phyloP scores from a whole-genome alignment of 116 monocot species.

The Cymodocea nodosa region DNA sequence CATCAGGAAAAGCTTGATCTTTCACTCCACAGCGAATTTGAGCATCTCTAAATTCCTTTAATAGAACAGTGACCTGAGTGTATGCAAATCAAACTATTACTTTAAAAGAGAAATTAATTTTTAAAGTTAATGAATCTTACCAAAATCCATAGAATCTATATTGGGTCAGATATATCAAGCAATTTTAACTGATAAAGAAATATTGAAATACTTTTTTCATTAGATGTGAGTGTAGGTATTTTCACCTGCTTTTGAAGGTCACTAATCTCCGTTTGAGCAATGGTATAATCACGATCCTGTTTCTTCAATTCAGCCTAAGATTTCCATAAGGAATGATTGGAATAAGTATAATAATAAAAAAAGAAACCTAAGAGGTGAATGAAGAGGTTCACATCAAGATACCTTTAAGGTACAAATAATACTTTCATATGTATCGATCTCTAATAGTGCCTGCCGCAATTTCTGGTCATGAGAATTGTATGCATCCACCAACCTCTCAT shows the following conservation, averaged over 20 bases:
- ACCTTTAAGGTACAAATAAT: conserved; percentile 58
- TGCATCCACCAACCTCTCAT: conserved; percentile 80
- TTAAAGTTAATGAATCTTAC: not conserved
- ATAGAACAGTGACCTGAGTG: conserved; percentile 62
- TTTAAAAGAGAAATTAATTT: not conserved
- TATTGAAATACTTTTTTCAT: too few relatives aligned
- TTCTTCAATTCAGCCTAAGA: conserved; percentile 69
- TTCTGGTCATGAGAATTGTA: conserved; percentile 68
- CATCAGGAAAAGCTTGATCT: conserved; percentile 5
- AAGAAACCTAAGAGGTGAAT: not conserved
- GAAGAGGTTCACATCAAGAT: not conserved
- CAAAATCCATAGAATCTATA: too few relatives aligned
- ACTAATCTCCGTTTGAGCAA: conserved; percentile 64
- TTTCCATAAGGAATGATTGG: conserved; percentile 18
- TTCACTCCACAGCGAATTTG: conserved; percentile 71
- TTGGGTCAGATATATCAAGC: too few relatives aligned
- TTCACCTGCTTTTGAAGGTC: conserved; percentile 87
- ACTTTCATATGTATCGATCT: conserved; percentile 53
- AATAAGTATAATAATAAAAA: not conserved
- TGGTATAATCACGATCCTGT: conserved; percentile 42
- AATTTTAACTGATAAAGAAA: too few relatives aligned
- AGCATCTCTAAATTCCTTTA: conserved; percentile 95
- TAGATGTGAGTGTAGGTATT: too few relatives aligned
- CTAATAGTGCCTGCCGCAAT: conserved; percentile 65
- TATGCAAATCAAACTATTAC: not conserved